Percentiles rank a stretch among this genome's conserved stretches.
These are phyloP conservation scores for Streptanthus diversifolius DNA, from an alignment of 345 rosid genomes.

Conservation along the genomic window DNA sequence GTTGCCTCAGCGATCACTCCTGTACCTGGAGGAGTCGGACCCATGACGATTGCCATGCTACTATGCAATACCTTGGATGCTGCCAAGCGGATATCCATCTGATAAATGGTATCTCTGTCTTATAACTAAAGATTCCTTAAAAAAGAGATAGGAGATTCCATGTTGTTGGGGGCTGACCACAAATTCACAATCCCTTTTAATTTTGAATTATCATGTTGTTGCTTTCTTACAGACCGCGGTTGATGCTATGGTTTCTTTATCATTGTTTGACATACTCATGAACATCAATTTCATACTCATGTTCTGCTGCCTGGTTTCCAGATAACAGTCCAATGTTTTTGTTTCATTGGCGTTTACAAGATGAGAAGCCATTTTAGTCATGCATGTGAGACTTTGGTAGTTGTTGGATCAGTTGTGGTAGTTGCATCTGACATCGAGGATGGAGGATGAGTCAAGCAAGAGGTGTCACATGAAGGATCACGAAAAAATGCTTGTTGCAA, in stretches of 20 bases:
- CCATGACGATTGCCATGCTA: slow-evolving; percentile 92
- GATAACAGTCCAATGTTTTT: not conserved
- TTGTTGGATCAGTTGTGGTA: not conserved
- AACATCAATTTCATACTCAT: no score
- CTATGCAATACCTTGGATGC: slow-evolving; percentile 73
- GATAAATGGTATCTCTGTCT: slow-evolving; percentile 20
- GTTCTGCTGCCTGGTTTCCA: not conserved
- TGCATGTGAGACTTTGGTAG: not conserved
- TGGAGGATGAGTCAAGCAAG: slow-evolving; percentile 14
- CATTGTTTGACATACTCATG: not conserved
- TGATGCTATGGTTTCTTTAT: not conserved
- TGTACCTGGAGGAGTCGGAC: slow-evolving; percentile 94
- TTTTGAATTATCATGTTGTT: not conserved
- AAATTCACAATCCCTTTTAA: not conserved
- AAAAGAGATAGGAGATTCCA: not conserved
- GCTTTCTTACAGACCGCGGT: not conserved
- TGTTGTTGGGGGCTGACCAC: not conserved
- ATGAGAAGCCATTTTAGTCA: not conserved
- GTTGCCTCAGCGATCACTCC: slow-evolving; percentile 81
- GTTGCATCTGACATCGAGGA: not conserved
- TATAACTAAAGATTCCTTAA: not conserved
- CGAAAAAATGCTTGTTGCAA: slow-evolving; percentile 22
- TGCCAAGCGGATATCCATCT: slow-evolving; percentile 46
- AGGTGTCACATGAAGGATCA: slow-evolving; percentile 22
- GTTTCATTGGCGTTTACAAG: slow-evolving; percentile 3